Base-by-base conservation (phyloP, 805 yeast species). In the Candida jianshihensis region DNA sequence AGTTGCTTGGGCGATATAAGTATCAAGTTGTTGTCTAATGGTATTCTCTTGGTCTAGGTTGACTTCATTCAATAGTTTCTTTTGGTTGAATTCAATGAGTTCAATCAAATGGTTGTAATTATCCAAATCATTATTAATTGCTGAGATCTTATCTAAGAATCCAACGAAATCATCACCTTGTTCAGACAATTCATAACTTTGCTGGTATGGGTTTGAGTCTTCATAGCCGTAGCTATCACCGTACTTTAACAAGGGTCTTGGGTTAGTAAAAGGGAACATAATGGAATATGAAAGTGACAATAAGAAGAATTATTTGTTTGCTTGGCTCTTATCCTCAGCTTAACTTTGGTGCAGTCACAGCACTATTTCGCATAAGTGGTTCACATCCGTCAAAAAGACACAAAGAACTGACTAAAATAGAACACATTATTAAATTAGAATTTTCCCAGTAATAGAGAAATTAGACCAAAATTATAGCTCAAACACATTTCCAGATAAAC, bases 1-100 rank as follows among this genome's bases (percentile, higher is more conserved):
- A 30, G 84, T 73, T 4, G 95, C 85, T 57, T 88, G 94, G 33
- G 82, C 66, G 35, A 80, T 79, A 40, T 85, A 69, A 41, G 75
- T 68, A 55, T 89, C 96, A 41, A 92, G 71, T 60, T 85, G 87
- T 45, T 73, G 71, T 60, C 87, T 79, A 41, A 78, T 68, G 51
- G 75, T 73, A 37, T 73, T 73, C 53, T 81, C 83, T 52, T 76
- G 78, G 42, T 79, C 82, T 43, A 75, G 77, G 49, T 79, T 79
- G 43, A 83, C 76, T 46, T 84, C 92, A 44, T 78, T 78, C 51
- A 86, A 64, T 26, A 87, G 66, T 48, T 78, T 74, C 54, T 71
- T 70, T 64, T 86, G 95, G 49, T 79, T 70, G 39, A 71, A 68
- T 57, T 82, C 83, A 42, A 85, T 75, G 49, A 81, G 68, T 48